A percentile compares a stretch with the other conserved stretches of the same genome.
phyloP scores from a whole-genome alignment of 2,329 filamentous ascomycete species.

The Sporothrix inflata region DNA sequence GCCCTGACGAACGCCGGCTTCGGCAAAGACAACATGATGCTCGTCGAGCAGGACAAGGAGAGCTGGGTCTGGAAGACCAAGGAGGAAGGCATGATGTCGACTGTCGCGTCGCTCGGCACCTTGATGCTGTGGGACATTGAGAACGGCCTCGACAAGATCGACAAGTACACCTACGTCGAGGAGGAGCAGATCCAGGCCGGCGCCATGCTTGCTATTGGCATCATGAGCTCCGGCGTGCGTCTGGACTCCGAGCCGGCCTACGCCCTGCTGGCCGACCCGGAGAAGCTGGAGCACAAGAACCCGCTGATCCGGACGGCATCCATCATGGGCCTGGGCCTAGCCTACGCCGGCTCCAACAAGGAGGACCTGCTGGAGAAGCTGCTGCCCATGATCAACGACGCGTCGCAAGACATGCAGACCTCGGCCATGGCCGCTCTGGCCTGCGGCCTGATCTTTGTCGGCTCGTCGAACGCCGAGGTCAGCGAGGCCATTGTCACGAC shows the following conservation, averaged over 20 bases:
- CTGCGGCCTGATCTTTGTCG: conserved; percentile 88
- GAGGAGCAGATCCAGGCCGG: conserved; percentile 88
- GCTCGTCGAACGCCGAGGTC: conserved; percentile 87
- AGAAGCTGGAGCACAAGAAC: conserved; percentile 78
- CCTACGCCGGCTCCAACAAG: conserved; percentile 93
- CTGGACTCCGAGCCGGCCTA: conserved; percentile 88
- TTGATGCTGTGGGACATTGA: conserved; percentile 94
- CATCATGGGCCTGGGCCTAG: conserved; percentile 94
- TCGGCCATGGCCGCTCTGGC: conserved; percentile 95
- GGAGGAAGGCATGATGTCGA: conserved; percentile 96
- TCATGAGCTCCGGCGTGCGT: conserved; percentile 90
- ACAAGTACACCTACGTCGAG: conserved; percentile 84
- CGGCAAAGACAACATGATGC: conserved; percentile 96
- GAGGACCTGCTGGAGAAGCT: conserved; percentile 84
- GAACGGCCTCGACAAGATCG: conserved; percentile 87
- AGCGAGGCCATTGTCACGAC: conserved; percentile 91
- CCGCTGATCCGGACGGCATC: conserved; percentile 77
- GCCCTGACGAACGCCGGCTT: conserved; percentile 96
- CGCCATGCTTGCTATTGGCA: conserved; percentile 88
- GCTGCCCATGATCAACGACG: conserved; percentile 84
- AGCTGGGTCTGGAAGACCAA: conserved; percentile 99
- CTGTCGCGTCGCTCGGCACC: conserved; percentile 89
- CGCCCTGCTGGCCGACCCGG: conserved; percentile 78
- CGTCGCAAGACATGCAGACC: conserved; percentile 86
- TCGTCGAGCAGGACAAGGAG: conserved; percentile 83